Percentiles rank a stretch among this genome's conserved stretches.
Conservation (phyloP, 371 early-diverging fungal species). For the Mortierella sp. region DNA sequence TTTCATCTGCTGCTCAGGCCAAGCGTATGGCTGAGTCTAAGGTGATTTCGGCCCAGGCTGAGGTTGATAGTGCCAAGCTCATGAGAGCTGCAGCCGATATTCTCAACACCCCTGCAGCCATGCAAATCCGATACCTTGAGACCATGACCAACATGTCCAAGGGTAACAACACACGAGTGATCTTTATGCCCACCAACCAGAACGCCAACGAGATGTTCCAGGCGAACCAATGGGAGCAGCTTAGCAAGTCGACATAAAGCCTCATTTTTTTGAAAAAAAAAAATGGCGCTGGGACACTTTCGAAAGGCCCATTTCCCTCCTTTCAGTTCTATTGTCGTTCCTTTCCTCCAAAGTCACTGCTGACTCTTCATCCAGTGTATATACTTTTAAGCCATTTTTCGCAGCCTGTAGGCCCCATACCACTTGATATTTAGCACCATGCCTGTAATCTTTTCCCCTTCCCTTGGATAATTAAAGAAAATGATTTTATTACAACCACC, state of each 20-base stretch:
- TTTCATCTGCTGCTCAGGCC: slow-evolving; percentile 91
- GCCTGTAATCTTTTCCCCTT: too few species aligned
- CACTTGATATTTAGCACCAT: too few species aligned
- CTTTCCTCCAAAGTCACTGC: too few species aligned
- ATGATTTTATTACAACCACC: too few species aligned
- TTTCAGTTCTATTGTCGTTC: too few species aligned
- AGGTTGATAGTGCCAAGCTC: slow-evolving; percentile 91
- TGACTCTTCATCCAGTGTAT: too few species aligned
- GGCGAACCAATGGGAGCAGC: slow-evolving; percentile 48
- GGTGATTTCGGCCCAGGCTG: slow-evolving; percentile 91
- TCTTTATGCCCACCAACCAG: slow-evolving; percentile 69
- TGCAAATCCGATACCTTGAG: slow-evolving; percentile 91
- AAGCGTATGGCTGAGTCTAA: slow-evolving; percentile 90
- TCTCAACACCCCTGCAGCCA: slow-evolving; percentile 57
- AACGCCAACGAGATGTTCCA: slow-evolving; percentile 29
- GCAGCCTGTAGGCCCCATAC: too few species aligned
- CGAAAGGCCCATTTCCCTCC: too few species aligned
- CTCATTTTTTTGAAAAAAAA: too few species aligned
- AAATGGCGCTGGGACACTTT: too few species aligned
- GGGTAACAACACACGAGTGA: slow-evolving; percentile 70
- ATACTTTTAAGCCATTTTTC: too few species aligned
- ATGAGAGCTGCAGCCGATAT: slow-evolving; percentile 91
- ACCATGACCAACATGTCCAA: slow-evolving; percentile 82
- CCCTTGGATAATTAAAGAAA: too few species aligned
- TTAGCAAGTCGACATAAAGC: slow-evolving; percentile 14